These are phyloP conservation scores for Calonectria multiphialidica DNA, from an alignment of 2,329 filamentous ascomycete species.

Conservation along the genomic window DNA sequence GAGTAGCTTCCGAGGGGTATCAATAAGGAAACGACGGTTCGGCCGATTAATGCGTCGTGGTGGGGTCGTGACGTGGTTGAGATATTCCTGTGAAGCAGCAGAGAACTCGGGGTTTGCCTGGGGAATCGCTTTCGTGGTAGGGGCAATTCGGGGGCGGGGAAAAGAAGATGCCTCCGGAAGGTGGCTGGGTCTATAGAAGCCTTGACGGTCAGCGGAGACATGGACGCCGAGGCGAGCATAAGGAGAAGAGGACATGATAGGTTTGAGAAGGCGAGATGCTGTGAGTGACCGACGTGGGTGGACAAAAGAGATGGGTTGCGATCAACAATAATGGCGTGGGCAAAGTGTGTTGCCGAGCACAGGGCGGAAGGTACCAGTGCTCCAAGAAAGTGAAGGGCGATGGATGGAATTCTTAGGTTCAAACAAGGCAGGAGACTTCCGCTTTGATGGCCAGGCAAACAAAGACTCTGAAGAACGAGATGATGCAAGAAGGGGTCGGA, in stretches of 20 bases:
- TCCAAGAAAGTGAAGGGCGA: not conserved
- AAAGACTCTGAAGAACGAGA: not conserved
- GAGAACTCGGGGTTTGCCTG: not conserved
- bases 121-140: not conserved
- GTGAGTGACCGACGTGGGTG: not conserved
- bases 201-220: constrained; percentile 8
- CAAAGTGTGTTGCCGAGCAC: not conserved
- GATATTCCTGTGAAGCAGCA: not conserved
- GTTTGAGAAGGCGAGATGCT: not conserved
- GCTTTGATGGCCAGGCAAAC: not conserved
- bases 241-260: constrained; percentile 13
- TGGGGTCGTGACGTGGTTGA: constrained; percentile 25
- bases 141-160: constrained; percentile 2
- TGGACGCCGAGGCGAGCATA: constrained; percentile 5
- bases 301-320: constrained; percentile 11
- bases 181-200: constrained; percentile 3
- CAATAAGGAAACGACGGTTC: constrained; percentile 23
- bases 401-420: not conserved
- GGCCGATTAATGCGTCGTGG: constrained; percentile 28
- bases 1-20: constrained; percentile 27
- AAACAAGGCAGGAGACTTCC: not conserved
- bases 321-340: not conserved
- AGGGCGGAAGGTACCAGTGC: not conserved
- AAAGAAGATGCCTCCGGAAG: not conserved
- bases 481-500: not conserved